Percentiles rank a stretch among this genome's conserved stretches.
Conservation (phyloP, 495 filamentous ascomycete genomes). For the Oleoguttula mirabilis region DNA sequence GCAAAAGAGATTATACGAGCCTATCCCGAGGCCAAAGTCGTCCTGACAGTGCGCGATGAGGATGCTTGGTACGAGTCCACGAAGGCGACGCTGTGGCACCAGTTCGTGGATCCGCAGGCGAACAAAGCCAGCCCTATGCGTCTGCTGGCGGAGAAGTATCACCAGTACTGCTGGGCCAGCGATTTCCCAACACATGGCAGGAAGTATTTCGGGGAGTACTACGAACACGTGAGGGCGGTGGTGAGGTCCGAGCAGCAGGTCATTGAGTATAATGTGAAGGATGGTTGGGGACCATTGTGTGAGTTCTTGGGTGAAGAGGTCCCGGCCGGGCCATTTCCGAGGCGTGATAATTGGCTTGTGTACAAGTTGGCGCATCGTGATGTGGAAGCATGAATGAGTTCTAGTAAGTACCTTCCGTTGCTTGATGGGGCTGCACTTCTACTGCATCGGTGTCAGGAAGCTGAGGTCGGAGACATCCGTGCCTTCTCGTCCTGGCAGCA, state of each 20-base stretch:
- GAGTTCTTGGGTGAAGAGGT: conserved; percentile 7
- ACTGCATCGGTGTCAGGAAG: too few species aligned
- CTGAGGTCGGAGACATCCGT: too few species aligned
- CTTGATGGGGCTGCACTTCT: too few species aligned
- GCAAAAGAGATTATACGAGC: conserved; percentile 3
- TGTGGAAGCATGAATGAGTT: too few species aligned
- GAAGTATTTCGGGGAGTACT: background rate
- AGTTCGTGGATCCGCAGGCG: background rate
- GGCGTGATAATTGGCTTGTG: background rate
- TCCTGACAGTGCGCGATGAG: conserved; percentile 6
- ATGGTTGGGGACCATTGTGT: conserved; percentile 12
- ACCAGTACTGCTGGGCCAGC: background rate
- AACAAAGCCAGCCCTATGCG: too few species aligned
- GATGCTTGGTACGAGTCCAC: background rate
- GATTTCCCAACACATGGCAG: background rate
- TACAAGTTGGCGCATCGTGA: background rate
- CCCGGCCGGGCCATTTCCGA: conserved; percentile 7
- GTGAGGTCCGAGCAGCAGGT: conserved; percentile 4
- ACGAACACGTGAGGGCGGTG: conserved; percentile 38
- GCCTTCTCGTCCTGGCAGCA: too few species aligned
- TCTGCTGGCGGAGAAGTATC: background rate
- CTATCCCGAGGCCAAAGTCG: conserved; percentile 10
- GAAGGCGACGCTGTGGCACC: background rate
- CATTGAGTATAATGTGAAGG: conserved; percentile 6
- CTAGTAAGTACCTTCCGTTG: too few species aligned